Percentiles rank a stretch among this genome's conserved stretches.
These are phyloP conservation scores for Priceomyces castillae DNA, from an alignment of 805 yeast species.

Conservation along the genomic window DNA sequence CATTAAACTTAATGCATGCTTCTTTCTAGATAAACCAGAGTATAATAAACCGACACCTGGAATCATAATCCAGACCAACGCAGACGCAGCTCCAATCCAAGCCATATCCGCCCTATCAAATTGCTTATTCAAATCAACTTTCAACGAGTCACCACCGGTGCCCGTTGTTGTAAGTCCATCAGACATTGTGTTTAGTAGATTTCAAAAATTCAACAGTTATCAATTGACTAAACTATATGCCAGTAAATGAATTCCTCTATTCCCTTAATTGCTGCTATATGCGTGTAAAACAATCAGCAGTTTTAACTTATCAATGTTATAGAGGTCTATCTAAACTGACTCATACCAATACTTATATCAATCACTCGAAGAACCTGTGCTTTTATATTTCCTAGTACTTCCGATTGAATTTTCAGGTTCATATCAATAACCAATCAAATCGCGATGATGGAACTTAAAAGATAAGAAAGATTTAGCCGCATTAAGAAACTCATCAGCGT, in stretches of 20 bases:
- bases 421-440: background rate
- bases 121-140: slow-evolving; percentile 65
- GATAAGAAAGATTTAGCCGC: background rate
- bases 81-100: slow-evolving; percentile 77
- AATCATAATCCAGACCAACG: slow-evolving; percentile 91
- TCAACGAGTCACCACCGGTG: slow-evolving; percentile 79
- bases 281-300: no score
- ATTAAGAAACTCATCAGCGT: background rate
- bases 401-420: background rate
- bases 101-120: slow-evolving; percentile 78
- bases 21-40: slow-evolving; percentile 91
- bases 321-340: no score
- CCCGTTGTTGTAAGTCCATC: slow-evolving; percentile 53
- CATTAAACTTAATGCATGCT: slow-evolving; percentile 88
- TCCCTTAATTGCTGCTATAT: no score
- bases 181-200: background rate
- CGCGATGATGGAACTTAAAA: background rate
- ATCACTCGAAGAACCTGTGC: no score
- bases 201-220: no score
- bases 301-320: no score
- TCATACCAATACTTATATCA: no score
- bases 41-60: slow-evolving; percentile 94
- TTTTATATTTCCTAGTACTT: no score
- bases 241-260: no score
- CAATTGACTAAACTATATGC: no score